Evolutionary conservation across 1,284 basidiomycete genomes (phyloP).

Genomic region (Coniferiporia sulphurascens): DNA sequence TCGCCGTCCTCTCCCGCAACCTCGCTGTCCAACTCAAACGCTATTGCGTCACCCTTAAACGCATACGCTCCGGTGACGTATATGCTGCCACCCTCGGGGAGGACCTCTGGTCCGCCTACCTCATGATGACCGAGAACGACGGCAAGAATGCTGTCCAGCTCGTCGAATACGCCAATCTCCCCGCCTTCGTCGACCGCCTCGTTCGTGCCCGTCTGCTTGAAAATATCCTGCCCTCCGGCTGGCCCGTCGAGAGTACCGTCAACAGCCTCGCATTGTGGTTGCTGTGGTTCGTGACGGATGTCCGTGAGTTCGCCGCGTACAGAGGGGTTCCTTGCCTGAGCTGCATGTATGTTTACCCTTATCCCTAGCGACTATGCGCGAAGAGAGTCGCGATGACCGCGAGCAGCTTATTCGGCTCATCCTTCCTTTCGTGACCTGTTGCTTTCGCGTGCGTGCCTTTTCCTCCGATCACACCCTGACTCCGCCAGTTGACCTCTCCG

Average conservation of each 20-base stretch:
- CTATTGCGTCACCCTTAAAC: constrained; percentile 38
- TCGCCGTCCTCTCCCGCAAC: constrained; percentile 32
- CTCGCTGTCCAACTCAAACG: constrained; percentile 46
- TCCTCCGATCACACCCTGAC: neutral
- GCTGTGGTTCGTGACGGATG: constrained; percentile 53
- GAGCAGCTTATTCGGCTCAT: constrained; percentile 45
- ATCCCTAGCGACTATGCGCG: constrained; percentile 40
- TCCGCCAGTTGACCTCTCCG: constrained; percentile 1
- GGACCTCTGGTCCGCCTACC: constrained; percentile 53
- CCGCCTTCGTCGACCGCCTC: constrained; percentile 41
- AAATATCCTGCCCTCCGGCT: constrained; percentile 37
- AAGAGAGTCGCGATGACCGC: constrained; percentile 36
- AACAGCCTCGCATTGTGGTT: constrained; percentile 60
- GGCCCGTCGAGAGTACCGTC: constrained; percentile 48
- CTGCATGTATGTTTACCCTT: neutral
- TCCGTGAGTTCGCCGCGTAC: constrained; percentile 31
- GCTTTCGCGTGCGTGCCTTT: constrained; percentile 40
- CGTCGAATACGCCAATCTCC: constrained; percentile 41
- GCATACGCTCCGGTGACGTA: constrained; percentile 37
- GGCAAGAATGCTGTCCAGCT: constrained; percentile 66
- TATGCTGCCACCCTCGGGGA: constrained; percentile 28
- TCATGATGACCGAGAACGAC: constrained; percentile 74
- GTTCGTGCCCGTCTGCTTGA: constrained; percentile 44
- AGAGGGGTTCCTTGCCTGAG: constrained; percentile 9
- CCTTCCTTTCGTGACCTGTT: constrained; percentile 52